Evolutionary conservation across 2,329 filamentous ascomycete species (phyloP).

Genomic region (Penicillium sp.): DNA sequence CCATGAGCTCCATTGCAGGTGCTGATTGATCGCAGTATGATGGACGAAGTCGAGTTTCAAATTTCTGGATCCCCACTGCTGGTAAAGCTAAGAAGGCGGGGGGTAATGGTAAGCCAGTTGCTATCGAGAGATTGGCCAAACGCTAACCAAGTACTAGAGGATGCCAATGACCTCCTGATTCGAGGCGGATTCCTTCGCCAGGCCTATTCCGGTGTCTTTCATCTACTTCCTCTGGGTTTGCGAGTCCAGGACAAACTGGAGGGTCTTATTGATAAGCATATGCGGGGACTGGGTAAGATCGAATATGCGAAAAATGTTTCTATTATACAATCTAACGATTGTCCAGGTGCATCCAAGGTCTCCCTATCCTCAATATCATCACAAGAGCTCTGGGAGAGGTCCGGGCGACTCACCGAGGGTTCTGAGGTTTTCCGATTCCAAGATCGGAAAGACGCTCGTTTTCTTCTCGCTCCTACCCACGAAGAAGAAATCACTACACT

Average conservation of each 20-base stretch:
- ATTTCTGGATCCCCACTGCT: slow-evolving; percentile 73
- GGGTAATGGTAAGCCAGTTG: slow-evolving; percentile 35
- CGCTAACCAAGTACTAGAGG: slow-evolving; percentile 38
- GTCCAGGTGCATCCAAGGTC: slow-evolving; percentile 20
- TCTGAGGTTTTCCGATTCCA: slow-evolving; percentile 77
- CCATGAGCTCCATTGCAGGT: slow-evolving; percentile 1
- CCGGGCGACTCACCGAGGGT: slow-evolving; percentile 70
- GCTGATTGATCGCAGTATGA: slow-evolving; percentile 45
- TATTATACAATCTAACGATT: neutral
- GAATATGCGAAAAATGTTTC: neutral
- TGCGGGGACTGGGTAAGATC: slow-evolving; percentile 64
- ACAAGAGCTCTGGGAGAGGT: slow-evolving; percentile 75
- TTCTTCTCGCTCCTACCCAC: slow-evolving; percentile 84
- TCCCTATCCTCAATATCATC: slow-evolving; percentile 54
- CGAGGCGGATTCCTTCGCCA: slow-evolving; percentile 68
- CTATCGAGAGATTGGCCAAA: slow-evolving; percentile 27
- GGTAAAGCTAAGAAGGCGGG: slow-evolving; percentile 56
- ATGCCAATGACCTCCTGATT: slow-evolving; percentile 63
- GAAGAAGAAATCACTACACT: slow-evolving; percentile 92
- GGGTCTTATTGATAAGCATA: slow-evolving; percentile 78
- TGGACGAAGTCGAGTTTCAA: slow-evolving; percentile 60
- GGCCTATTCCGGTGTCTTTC: slow-evolving; percentile 86
- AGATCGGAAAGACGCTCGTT: slow-evolving; percentile 70
- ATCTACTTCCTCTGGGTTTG: slow-evolving; percentile 80
- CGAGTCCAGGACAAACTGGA: slow-evolving; percentile 88